phyloP scores from a whole-genome alignment of 306 rosid genomes.

The Gleditsia sinensis region DNA sequence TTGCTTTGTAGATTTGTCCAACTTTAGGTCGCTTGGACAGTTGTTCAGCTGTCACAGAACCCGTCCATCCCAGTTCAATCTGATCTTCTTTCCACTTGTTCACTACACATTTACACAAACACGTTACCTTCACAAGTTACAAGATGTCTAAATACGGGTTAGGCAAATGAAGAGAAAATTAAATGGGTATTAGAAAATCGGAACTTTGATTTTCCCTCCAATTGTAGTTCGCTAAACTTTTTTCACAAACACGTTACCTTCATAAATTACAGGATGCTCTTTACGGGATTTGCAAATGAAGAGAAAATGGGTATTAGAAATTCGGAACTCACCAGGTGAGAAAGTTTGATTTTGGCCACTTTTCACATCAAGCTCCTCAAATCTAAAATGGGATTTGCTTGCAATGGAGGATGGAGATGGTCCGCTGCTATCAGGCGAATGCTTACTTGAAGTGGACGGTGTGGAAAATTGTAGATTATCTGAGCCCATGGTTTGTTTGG shows the following conservation, averaged over 20 bases:
- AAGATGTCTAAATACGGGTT: too few species aligned
- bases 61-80: slow-evolving; percentile 24
- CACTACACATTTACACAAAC: background rate
- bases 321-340: slow-evolving; percentile 26
- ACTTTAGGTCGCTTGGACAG: slow-evolving; percentile 33
- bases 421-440: background rate
- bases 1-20: slow-evolving; percentile 26
- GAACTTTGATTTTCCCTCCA: too few species aligned
- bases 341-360: background rate
- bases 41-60: slow-evolving; percentile 26
- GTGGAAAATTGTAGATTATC: background rate
- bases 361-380: slow-evolving; percentile 1
- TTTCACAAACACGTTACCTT: too few species aligned
- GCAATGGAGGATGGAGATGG: slow-evolving; percentile 31
- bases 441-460: slow-evolving; percentile 26
- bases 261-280: too few species aligned
- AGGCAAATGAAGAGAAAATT: too few species aligned
- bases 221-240: too few species aligned
- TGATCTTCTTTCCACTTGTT: slow-evolving; percentile 21
- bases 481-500: slow-evolving; percentile 2
- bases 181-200: too few species aligned
- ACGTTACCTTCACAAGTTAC: background rate
- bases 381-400: slow-evolving; percentile 13
- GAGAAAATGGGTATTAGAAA: too few species aligned
- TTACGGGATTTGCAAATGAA: too few species aligned